Base-by-base conservation (phyloP, 1,284 basidiomycete genomes). In the Singerocomus inundabilis region DNA sequence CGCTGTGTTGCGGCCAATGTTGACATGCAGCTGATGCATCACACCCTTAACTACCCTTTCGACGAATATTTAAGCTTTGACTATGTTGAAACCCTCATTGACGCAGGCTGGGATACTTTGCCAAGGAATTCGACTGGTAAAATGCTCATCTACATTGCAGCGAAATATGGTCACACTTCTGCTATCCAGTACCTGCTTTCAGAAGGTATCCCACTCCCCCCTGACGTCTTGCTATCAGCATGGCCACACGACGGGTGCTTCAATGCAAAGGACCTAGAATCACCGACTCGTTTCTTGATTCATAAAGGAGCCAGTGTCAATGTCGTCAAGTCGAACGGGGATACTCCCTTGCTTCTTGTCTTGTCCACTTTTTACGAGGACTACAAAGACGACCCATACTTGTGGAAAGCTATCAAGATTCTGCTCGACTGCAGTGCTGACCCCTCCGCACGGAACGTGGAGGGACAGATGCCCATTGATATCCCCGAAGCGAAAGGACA, bases 351-450 rank as follows among this genome's bases (percentile, higher is more conserved):
- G 21, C 46, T 46, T 30, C n/a, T 48, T 11, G 26, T 2, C 5
- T 5, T 4, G 5, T 44, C 24, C 31, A 1, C 24, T 10, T 4
- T 12, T 15, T 13, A 32, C n/a, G n/a, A n/a, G n/a, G n/a, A n/a
- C n/a, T n/a, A n/a, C n/a, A n/a, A n/a, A n/a, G n/a, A n/a, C 9
- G 11, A 2, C n/a, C n/a, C n/a, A n/a, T n/a, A n/a, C n/a, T n/a
- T 21, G 2, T 46, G 44, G 36, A 13, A 32, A 24, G 4, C 29
- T 6, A 11, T 45, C 11, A 11, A 53, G 10, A 24, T 24, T 18
- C n/a, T 53, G 29, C 37, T 52, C 10, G 35, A 53, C 15, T 5
- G 6, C 7, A 51, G 51, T 6, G 21, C 51, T 28, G 39, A 46
- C 29, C 50, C 41, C 13, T 40, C 13, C 0, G 21, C 16, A 28